Base-by-base conservation (phyloP, 352 stramenopile genomes). In the Pythium oligandrum region DNA sequence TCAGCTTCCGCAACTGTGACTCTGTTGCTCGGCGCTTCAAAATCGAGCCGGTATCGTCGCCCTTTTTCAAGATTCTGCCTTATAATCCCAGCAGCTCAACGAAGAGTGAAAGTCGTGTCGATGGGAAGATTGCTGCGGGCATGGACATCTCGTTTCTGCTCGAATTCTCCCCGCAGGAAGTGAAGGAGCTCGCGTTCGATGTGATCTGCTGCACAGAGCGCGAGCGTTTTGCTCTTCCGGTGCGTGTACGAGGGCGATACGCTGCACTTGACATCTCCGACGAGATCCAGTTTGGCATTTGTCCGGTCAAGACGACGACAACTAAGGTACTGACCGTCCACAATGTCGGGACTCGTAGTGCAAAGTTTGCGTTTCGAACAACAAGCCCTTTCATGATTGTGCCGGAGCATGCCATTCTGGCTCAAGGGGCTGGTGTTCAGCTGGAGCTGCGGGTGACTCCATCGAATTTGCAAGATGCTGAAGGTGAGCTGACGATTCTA, bases 191-290 rank as follows among this genome's bases (percentile, higher is more conserved):
- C 55, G 64, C 75, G 0, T 53, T 90, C 10, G 92, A 98, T 32
- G 73, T 98, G 36, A 73, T 98, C n/a, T 97, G 90, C 59, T 83
- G 73, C 51, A 98, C 95, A 1, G 93, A 98, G 63, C 75, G 94
- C 12, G 93, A 98, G 64, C 93, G 91, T n/a, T 98, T 98, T 54
- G 39, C 96, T 34, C 66, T 98, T 4, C 92, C 93, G 10, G 68
- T 98, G 32, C 80, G 75, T 30, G 91, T 92, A 6, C 67, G 85
- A 31, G 95, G 95, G 0, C 75, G 75, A 1, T 83, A 82, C 47
- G 82, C 92, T 4, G 84, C 73, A n/a, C 66, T 98, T 30, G 82
- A 92, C 55, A 83, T 98, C 50, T 88, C 93, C 0, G 92, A 98
- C 59, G 68, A 93, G 40, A 70, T 98, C 35, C 63, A 80, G 26